Percentiles rank a stretch among this genome's conserved stretches.
Evolutionary conservation across 2,329 filamentous ascomycete genomes (phyloP).

Genomic region (Hymenoscyphus occultus): DNA sequence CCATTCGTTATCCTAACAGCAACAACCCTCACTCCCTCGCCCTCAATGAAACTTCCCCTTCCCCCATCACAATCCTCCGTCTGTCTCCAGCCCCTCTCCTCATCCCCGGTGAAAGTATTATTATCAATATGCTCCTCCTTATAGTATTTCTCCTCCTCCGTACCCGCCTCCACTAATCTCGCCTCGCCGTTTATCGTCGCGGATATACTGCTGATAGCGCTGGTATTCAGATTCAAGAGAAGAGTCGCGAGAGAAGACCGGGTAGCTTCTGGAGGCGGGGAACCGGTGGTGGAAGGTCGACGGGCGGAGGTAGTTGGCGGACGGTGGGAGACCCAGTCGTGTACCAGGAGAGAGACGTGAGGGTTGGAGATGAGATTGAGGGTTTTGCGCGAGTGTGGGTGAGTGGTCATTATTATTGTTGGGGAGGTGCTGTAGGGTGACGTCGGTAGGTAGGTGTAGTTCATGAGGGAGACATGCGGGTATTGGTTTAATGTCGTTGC

Average conservation of each 20-base stretch:
- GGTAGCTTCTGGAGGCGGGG: slow-evolving; percentile 59
- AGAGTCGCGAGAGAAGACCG: slow-evolving; percentile 77
- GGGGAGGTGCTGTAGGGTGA: slow-evolving; percentile 67
- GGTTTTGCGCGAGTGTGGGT: slow-evolving; percentile 73
- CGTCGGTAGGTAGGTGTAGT: slow-evolving; percentile 91
- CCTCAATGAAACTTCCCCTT: slow-evolving; percentile 68
- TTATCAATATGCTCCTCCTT: slow-evolving; percentile 82
- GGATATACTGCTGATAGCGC: slow-evolving; percentile 81
- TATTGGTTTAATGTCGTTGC: slow-evolving; percentile 81
- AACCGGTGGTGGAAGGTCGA: slow-evolving; percentile 56
- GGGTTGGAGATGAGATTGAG: slow-evolving; percentile 81
- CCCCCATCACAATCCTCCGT: slow-evolving; percentile 46
- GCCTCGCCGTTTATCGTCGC: slow-evolving; percentile 93
- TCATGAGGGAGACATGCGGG: slow-evolving; percentile 96
- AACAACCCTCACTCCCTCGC: slow-evolving; percentile 82
- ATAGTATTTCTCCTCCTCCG: slow-evolving; percentile 82
- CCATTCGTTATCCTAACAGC: slow-evolving; percentile 82
- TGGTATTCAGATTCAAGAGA: slow-evolving; percentile 86
- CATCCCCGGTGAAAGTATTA: slow-evolving; percentile 74
- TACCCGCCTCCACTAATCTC: slow-evolving; percentile 66
- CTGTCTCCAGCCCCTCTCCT: slow-evolving; percentile 39
- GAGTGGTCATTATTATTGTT: slow-evolving; percentile 94
- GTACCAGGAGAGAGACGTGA: slow-evolving; percentile 88
- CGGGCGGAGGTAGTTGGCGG: slow-evolving; percentile 69
- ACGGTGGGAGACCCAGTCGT: slow-evolving; percentile 95